Evolutionary conservation across 202 grass and related monocot species (phyloP).

Genomic region (Setaria viridis): DNA sequence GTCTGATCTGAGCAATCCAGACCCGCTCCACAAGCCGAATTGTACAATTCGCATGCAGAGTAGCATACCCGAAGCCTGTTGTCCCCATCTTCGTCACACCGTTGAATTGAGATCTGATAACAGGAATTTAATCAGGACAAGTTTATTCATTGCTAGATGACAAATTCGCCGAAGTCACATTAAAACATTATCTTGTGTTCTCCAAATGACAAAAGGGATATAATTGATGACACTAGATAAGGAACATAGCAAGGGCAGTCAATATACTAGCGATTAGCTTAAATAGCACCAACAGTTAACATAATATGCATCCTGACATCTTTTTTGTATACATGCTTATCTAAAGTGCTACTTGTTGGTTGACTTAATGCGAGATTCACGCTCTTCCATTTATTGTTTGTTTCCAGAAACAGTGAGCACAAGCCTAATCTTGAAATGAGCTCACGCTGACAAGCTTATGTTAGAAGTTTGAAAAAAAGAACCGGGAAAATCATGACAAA

Average conservation of each 20-base stretch:
- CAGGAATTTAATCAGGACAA: not conserved
- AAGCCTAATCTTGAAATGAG: not conserved
- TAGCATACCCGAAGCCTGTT: slow-evolving; percentile 96
- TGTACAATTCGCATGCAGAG: slow-evolving; percentile 90
- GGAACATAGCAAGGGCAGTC: not conserved
- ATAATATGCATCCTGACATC: not conserved
- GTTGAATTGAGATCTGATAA: slow-evolving; percentile 93
- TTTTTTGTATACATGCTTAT: slow-evolving; percentile 12
- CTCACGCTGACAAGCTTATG: slow-evolving; percentile 20
- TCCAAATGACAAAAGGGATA: not conserved
- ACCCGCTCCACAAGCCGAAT: slow-evolving; percentile 82
- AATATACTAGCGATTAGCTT: not conserved
- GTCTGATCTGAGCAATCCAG: slow-evolving; percentile 99
- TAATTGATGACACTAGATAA: not conserved
- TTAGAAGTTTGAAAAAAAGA: not conserved
- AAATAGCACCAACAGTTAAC: not conserved
- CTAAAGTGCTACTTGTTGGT: not conserved
- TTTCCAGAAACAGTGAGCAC: slow-evolving; percentile 17
- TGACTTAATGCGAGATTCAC: not conserved
- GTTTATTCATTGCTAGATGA: slow-evolving; percentile 27
- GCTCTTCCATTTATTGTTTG: not conserved
- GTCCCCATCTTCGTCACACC: slow-evolving; percentile 91
- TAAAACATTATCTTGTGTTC: not conserved
- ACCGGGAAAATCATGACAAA: not conserved
- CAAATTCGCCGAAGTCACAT: not conserved